Conservation (phyloP, 306 rosid genomes). For the Acmispon strigosus region DNA sequence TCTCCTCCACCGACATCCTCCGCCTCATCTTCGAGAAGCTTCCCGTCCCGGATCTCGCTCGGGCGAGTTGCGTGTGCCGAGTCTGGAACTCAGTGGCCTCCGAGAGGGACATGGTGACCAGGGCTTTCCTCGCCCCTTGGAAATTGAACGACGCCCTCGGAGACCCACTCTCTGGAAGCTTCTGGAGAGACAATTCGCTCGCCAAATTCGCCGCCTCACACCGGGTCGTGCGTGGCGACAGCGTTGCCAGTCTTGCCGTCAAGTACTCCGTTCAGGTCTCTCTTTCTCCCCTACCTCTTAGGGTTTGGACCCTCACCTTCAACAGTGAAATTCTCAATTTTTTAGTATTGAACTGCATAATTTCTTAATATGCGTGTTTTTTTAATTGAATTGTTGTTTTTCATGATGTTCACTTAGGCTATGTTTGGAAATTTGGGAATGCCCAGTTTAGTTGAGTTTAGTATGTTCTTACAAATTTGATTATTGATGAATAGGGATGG, state of each 20-base stretch:
- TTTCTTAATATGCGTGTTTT: not conserved
- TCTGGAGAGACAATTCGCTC: constrained; percentile 79
- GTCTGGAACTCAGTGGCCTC: constrained; percentile 87
- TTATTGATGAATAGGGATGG: too few species aligned
- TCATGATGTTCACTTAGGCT: not conserved
- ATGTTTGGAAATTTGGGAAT: not conserved
- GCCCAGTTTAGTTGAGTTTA: not conserved
- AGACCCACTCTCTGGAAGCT: constrained; percentile 67
- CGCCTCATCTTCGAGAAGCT: constrained; percentile 74
- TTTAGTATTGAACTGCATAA: not conserved
- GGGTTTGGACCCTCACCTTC: not conserved
- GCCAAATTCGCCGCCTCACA: constrained; percentile 82
- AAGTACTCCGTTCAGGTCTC: constrained; percentile 86
- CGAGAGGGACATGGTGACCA: constrained; percentile 50
- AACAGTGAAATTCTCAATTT: not conserved
- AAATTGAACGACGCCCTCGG: constrained; percentile 54
- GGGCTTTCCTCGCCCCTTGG: constrained; percentile 66
- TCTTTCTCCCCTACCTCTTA: not conserved
- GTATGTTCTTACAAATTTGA: not conserved
- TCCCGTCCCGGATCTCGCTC: constrained; percentile 64
- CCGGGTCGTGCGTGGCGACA: constrained; percentile 61
- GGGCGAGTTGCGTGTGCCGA: constrained; percentile 77
- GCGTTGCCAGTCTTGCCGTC: constrained; percentile 83
- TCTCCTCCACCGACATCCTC: constrained; percentile 71
- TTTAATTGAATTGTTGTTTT: not conserved